Evolutionary conservation across 2,329 filamentous ascomycete species (phyloP).

Genomic region (Ceratocystis ficicola): DNA sequence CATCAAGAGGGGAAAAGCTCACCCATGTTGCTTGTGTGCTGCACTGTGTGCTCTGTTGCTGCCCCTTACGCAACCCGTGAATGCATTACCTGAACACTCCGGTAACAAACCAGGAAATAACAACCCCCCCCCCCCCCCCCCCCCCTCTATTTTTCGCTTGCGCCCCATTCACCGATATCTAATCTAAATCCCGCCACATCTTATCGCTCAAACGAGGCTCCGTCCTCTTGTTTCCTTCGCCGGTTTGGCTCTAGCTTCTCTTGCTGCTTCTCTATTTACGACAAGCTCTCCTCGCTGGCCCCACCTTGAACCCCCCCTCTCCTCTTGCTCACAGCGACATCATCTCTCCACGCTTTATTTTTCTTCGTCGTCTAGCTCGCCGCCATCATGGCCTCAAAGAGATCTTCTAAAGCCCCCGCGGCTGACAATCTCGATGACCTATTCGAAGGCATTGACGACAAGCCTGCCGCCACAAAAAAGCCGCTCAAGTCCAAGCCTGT

Average conservation of each 20-base stretch:
- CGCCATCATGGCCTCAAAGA: conserved; percentile 46
- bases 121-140: background rate
- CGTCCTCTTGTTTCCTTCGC: background rate
- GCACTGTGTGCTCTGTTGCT: too few species aligned
- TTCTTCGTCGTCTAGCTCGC: conserved; percentile 11
- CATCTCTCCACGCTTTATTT: conserved; percentile 17
- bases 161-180: background rate
- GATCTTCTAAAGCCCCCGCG: conserved; percentile 42
- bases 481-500: conserved; percentile 35
- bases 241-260: too few species aligned
- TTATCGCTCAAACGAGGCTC: conserved; percentile 1
- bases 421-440: conserved; percentile 51
- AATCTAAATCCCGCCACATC: background rate
- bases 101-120: too few species aligned
- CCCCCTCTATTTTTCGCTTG: background rate
- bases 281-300: background rate
- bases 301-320: background rate
- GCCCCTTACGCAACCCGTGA: too few species aligned
- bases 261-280: background rate
- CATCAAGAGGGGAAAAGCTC: too few species aligned
- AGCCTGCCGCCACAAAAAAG: conserved; percentile 39
- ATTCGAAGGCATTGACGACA: conserved; percentile 49
- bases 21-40: too few species aligned
- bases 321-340: conserved; percentile 8
- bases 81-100: too few species aligned